Evolutionary conservation across 768 basidiomycete species (phyloP), one percentile per base, ranked within the genome.

Genomic region (Boletus sensibilis): DNA sequence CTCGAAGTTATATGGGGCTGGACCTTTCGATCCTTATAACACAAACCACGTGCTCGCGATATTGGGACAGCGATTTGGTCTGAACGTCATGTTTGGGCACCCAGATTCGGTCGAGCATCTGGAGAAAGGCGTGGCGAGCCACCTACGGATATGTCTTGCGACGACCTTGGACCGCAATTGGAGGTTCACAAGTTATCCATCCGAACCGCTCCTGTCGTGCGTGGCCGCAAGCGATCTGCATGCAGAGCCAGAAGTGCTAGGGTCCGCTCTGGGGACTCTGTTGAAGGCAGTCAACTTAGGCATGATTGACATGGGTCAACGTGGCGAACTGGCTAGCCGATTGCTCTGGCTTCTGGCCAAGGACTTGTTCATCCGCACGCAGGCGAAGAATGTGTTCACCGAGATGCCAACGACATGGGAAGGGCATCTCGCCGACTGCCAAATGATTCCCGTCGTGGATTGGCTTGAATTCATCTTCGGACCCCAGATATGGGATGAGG

Each of bases 171-270:
- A 56, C 29, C 41, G 57, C 12, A 35, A 45, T 14, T 53, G 64
- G 55, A 42, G 43, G n/a, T 62, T 54, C 20, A 62, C 64, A 13
- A 37, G 27, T 14, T 59, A 61, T 40, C 57, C 65, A 10, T 64
- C 53, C 18, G 62, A 66, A n/a, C 55, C 65, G 12, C 10, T 64
- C n/a, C 14, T 65, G 16, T 65, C 61, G 3, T 63, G 47, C 16
- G 43, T 50, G 14, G 56, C 61, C 0, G 58, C 58, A 16, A 16
- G 3, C 8, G 5, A 38, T 12, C 31, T 59, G 11, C 60, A 64
- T 9, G 2, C 0, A 11, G 5, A 10, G 2, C 40, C 49, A 5
- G n/a, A 12, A 20, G 20, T 5, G 1, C 20, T 54, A 14, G 10
- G 16, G 5, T 0, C 1, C 1, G 35, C 43, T 7, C 35, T 48